These are phyloP conservation scores for Metschnikowia proteae DNA, from an alignment of 805 yeast genomes.

Conservation along the genomic window DNA sequence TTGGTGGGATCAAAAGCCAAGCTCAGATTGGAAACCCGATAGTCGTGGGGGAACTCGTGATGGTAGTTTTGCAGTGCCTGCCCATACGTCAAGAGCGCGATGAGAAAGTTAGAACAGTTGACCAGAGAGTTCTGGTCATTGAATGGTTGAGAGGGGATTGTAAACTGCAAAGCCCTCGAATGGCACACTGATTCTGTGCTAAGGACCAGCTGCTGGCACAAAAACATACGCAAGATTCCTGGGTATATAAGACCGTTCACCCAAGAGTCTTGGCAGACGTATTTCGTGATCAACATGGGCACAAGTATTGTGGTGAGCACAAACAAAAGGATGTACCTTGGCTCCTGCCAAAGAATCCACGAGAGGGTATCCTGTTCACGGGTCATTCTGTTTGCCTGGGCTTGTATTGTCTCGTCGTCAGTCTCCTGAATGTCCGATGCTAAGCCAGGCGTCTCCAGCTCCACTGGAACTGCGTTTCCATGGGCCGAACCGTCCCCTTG, in stretches of 20 bases:
- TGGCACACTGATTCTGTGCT: slow-evolving; percentile 83
- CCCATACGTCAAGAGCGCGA: slow-evolving; percentile 72
- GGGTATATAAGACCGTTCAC: slow-evolving; percentile 53
- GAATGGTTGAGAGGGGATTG: slow-evolving; percentile 53
- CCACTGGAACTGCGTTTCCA: background rate
- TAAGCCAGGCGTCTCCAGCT: background rate
- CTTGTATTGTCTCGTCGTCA: slow-evolving; percentile 6
- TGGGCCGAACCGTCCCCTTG: background rate
- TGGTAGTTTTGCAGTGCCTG: slow-evolving; percentile 93
- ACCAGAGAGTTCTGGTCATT: slow-evolving; percentile 62
- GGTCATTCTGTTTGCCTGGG: slow-evolving; percentile 5
- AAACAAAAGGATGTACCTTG: slow-evolving; percentile 25
- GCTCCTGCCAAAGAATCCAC: slow-evolving; percentile 36
- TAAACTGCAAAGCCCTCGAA: slow-evolving; percentile 53
- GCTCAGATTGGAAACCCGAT: slow-evolving; percentile 67
- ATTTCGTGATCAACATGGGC: slow-evolving; percentile 27
- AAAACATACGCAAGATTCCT: slow-evolving; percentile 66
- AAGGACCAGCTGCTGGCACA: slow-evolving; percentile 77
- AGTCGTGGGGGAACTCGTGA: slow-evolving; percentile 92
- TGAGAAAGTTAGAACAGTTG: slow-evolving; percentile 56
- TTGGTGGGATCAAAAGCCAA: slow-evolving; percentile 86
- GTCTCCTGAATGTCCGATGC: slow-evolving; percentile 12
- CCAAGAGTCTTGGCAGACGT: slow-evolving; percentile 28
- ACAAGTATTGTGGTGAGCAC: slow-evolving; percentile 27
- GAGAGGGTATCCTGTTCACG: slow-evolving; percentile 16